Evolutionary conservation across 257 asterid genomes (phyloP), one percentile per base, ranked within the genome.

Genomic region (Nicotiana otophora): DNA sequence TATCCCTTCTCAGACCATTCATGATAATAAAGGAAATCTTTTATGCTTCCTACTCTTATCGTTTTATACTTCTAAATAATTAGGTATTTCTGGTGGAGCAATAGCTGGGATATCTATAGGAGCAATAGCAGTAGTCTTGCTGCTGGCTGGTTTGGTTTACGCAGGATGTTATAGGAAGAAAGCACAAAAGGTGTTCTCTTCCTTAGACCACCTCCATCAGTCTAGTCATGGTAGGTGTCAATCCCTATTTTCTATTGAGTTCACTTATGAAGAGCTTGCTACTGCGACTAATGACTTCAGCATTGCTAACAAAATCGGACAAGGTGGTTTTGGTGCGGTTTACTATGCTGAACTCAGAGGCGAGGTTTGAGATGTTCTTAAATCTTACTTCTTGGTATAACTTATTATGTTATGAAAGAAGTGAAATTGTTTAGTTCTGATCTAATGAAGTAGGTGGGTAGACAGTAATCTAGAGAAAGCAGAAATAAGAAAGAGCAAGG

Each of bases 271-370:
- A 86, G 99, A 95, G 88, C 98, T 95, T 82, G 94, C 99, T 81
- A 89, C 80, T 53, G 95, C 96, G 62, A 92, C 99, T 23, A 86
- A 89, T 85, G 89, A 92, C 89, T 95, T 95, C 92, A 94, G 92
- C 89, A 82, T 95, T 82, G 94, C 98, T 53, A 90, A 93, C 84
- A 95, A 95, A 93, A 95, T 95, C 51, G 99, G 99, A 80, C 86
- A 94, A 89, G 99, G 99, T 83, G 99, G 99, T 78, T 95, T 95
- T 86, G 99, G 99, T 51, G 89, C 97, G n/a, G 99, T 95, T 85
- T 95, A 94, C 88, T 95, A 93, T 83, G 99, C 99, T 19, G 99
- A 92, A 91, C 98, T 95, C 87, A 92, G 98, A 89, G 98, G 98
- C 86, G 99, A 95, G 94, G 99, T 93, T 85, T 84, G 97, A 88